A percentile compares a stretch with the other conserved stretches of the same genome.
Conservation (phyloP, 257 asterid species). For the Euphrasia confusa region DNA sequence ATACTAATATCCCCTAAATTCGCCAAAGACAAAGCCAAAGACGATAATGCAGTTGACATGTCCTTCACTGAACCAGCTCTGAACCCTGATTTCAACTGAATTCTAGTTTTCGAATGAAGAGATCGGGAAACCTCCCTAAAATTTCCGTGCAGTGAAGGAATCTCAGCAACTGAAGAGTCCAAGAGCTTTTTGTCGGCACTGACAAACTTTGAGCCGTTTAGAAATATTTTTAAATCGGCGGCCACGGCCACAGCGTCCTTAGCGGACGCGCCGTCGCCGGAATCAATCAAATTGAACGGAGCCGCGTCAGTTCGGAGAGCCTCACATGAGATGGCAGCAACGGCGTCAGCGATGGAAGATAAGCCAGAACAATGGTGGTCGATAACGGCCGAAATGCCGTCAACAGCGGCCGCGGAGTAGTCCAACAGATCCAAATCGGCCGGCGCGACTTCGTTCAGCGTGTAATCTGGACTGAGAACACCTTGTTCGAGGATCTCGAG, state of each 20-base stretch:
- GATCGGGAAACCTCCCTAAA: slow-evolving; percentile 53
- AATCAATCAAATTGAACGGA: slow-evolving; percentile 69
- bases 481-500: slow-evolving; percentile 33
- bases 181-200: slow-evolving; percentile 28
- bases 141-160: slow-evolving; percentile 62
- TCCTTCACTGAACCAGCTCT: slow-evolving; percentile 46
- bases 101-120: slow-evolving; percentile 61
- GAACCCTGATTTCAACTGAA: slow-evolving; percentile 66
- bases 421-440: slow-evolving; percentile 30
- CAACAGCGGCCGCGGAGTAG: slow-evolving; percentile 47
- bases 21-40: slow-evolving; percentile 47
- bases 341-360: slow-evolving; percentile 48
- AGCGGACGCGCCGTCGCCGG: slow-evolving; percentile 83
- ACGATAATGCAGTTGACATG: slow-evolving; percentile 40
- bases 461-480: slow-evolving; percentile 18
- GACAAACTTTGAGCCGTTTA: slow-evolving; percentile 69
- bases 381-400: slow-evolving; percentile 48
- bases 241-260: slow-evolving; percentile 90
- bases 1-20: slow-evolving; percentile 56
- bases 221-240: slow-evolving; percentile 60
- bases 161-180: slow-evolving; percentile 42
- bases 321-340: slow-evolving; percentile 88
- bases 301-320: slow-evolving; percentile 60
- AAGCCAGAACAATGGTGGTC: slow-evolving; percentile 51
- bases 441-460: slow-evolving; percentile 30